phyloP scores from a whole-genome alignment of 805 yeast genomes.

The Lachancea lanzarotensis region DNA sequence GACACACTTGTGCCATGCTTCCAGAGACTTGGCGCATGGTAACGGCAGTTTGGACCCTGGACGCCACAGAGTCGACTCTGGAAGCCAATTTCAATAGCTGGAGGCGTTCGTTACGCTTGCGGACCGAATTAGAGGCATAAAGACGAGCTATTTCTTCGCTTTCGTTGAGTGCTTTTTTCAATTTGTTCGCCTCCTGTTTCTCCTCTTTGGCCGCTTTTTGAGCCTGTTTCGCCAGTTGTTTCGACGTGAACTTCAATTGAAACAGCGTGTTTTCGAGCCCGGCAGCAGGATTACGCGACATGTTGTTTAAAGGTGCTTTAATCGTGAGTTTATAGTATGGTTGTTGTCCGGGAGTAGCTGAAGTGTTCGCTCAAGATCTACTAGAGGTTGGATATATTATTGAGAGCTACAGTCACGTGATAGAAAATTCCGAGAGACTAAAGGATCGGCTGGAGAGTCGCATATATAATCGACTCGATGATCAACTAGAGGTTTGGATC shows the following conservation, averaged over 20 bases:
- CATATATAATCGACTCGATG: too few species aligned
- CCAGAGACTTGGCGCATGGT: conserved; percentile 95
- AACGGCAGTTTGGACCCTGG: conserved; percentile 94
- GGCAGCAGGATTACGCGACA: conserved; percentile 29
- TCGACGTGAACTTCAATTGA: conserved; percentile 71
- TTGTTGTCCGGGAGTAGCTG: too few species aligned
- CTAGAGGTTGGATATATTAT: too few species aligned
- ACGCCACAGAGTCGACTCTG: conserved; percentile 91
- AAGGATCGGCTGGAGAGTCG: too few species aligned
- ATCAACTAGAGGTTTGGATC: too few species aligned
- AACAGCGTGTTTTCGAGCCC: conserved; percentile 33
- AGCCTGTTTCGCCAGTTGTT: conserved; percentile 86
- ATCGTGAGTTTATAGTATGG: too few species aligned
- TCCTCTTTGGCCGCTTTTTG: conserved; percentile 88
- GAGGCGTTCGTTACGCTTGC: conserved; percentile 81
- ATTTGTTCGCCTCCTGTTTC: conserved; percentile 74
- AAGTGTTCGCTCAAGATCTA: too few species aligned
- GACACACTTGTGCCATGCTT: conserved; percentile 87
- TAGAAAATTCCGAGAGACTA: too few species aligned
- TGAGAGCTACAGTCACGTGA: too few species aligned
- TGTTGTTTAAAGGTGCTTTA: too few species aligned
- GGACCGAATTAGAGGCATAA: conserved; percentile 92
- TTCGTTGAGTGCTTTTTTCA: conserved; percentile 53
- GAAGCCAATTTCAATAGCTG: conserved; percentile 78
- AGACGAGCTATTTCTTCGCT: conserved; percentile 81